Base-by-base conservation (phyloP, 2,329 filamentous ascomycete genomes). In the Didymella keratinophila region DNA sequence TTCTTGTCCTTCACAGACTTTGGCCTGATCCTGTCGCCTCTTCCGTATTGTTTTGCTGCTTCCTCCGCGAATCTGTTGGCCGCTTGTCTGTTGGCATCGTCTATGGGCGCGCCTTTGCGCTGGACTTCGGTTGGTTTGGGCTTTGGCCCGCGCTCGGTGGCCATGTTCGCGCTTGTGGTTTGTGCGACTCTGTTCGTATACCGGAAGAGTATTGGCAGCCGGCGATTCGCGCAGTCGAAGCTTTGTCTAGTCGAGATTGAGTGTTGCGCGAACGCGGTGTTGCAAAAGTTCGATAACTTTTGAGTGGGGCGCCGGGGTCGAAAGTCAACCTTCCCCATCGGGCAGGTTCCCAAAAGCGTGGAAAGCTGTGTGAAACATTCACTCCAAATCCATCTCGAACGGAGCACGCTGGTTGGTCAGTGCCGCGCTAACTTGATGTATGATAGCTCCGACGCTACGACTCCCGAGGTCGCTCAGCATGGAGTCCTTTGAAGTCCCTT, bases 1-100 rank as follows among this genome's bases (percentile, higher is more conserved):
- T 98, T 99, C 83, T 91, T 96, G 82, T 98, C 93, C 71, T 88
- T 90, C 70, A 97, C 87, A 9, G 81, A 82, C 71, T 89, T 89
- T 44, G 89, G 83, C 58, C 89, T 84, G 67, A 96, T 89, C 62
- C 86, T 86, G 66, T 86, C 86, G 48, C 95, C 95, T 67, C 95
- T 88, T 32, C 95, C 95, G 79, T 99, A 99, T 53, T 84, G 84
- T 70, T 87, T 85, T 68, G 92, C 85, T 51, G 91, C 91, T 43
- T 73, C 66, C 45, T 71, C 68, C 60, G 65, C 71, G 67, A 68
- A 81, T 36, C 69, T 63, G 27, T 69, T 69, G 30, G 71, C 42
- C 51, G 66, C 71, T 56, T 65, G 65, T 16, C 70, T 64, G 49
- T 76, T 74, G 56, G 70, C 71, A 51, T 73, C 68, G 53, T 65